Conservation (phyloP, 208 protist genomes). For the Angomonas ambiguus region DNA sequence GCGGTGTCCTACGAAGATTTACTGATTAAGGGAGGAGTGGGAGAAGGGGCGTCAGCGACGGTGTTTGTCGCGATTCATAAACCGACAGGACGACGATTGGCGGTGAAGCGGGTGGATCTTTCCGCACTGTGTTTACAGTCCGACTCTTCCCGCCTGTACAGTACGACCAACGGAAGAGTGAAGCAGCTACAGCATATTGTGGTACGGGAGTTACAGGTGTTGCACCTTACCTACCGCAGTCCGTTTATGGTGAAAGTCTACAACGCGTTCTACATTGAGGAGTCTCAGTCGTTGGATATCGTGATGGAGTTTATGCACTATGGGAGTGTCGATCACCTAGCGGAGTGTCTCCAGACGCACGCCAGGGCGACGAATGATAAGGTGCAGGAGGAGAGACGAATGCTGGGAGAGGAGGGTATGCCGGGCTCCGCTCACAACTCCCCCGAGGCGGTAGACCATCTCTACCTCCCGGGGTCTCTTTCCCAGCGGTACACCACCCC, state of each 20-base stretch:
- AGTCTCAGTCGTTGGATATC: constrained; percentile 67
- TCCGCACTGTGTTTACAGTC: constrained; percentile 37
- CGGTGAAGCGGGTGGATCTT: constrained; percentile 82
- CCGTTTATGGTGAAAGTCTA: constrained; percentile 90
- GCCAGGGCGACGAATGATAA: constrained; percentile 20
- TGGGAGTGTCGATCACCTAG: constrained; percentile 65
- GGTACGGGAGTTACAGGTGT: constrained; percentile 76
- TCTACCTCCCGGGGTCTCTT: not conserved
- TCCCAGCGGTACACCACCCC: not conserved
- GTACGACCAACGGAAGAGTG: constrained; percentile 22
- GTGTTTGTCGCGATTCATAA: constrained; percentile 72
- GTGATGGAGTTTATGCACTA: constrained; percentile 92
- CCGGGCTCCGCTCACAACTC: not conserved
- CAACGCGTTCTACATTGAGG: constrained; percentile 72
- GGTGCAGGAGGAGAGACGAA: constrained; percentile 23
- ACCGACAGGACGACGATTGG: constrained; percentile 54
- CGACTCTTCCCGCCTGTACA: constrained; percentile 3
- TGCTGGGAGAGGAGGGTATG: constrained; percentile 2
- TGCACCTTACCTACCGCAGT: constrained; percentile 82
- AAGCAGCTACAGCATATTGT: constrained; percentile 68
- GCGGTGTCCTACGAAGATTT: constrained; percentile 65
- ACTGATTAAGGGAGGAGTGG: constrained; percentile 29
- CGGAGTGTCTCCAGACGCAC: constrained; percentile 31
- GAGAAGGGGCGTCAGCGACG: constrained; percentile 65
- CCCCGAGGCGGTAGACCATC: not conserved